Conservation (phyloP, 78 protist genomes). For the Mastigamoeba balamuthi region DNA sequence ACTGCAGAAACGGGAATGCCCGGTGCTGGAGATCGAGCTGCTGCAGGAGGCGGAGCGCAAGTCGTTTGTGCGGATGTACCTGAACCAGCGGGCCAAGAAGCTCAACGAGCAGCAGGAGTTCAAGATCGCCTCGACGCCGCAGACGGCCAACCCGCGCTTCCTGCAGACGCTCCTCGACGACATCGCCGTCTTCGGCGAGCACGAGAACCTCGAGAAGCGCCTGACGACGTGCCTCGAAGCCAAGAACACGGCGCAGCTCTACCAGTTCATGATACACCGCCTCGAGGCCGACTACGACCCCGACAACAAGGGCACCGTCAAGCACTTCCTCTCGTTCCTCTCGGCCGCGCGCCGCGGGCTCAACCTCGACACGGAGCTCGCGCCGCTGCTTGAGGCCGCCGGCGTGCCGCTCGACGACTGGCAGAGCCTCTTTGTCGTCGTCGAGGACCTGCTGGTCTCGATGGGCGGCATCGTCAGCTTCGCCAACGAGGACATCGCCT, state of each 20-base stretch:
- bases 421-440: constrained; percentile 1
- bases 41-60: constrained; percentile 30
- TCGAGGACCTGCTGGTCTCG: constrained; percentile 7
- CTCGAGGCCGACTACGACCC: constrained; percentile 47
- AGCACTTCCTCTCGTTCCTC: constrained; percentile 23
- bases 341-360: constrained; percentile 47
- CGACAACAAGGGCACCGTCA: constrained; percentile 36
- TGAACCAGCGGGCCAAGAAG: constrained; percentile 33
- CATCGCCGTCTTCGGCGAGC: constrained; percentile 38
- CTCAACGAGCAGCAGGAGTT: constrained; percentile 37
- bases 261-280: constrained; percentile 38
- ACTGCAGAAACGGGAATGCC: constrained; percentile 10
- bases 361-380: constrained; percentile 7
- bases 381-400: background rate
- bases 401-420: constrained; percentile 27
- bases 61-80: constrained; percentile 42
- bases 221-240: constrained; percentile 13
- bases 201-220: constrained; percentile 15
- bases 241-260: constrained; percentile 31
- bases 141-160: constrained; percentile 42
- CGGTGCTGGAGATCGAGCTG: background rate
- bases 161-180: constrained; percentile 40
- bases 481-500: constrained; percentile 23
- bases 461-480: constrained; percentile 36
- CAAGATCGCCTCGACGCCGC: constrained; percentile 9